Conservation (phyloP, 2,329 filamentous ascomycete species). For the Calonectria multiphialidica region DNA sequence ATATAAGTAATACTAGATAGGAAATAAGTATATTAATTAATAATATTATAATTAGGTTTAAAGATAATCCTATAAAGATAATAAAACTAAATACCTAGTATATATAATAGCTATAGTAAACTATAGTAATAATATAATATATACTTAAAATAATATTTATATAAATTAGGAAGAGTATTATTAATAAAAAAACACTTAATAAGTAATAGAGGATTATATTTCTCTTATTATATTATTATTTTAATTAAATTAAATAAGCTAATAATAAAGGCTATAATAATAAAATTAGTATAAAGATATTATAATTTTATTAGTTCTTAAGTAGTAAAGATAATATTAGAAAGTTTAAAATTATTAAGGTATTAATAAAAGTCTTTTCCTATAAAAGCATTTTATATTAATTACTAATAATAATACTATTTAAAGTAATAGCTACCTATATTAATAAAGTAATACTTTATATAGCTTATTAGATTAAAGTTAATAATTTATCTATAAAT, state of each 20-base stretch:
- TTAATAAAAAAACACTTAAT: neutral
- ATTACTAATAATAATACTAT: conserved; percentile 17
- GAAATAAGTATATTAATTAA: neutral
- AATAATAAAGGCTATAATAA: neutral
- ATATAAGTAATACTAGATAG: neutral
- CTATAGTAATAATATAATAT: neutral
- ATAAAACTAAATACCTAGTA: neutral
- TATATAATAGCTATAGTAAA: neutral
- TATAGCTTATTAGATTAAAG: neutral
- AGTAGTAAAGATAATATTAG: neutral
- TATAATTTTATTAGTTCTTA: neutral
- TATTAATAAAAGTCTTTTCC: neutral
- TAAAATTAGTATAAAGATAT: too few relatives aligned
- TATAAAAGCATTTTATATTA: neutral
- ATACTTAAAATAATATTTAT: neutral
- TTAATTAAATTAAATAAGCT: neutral
- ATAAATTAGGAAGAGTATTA: neutral
- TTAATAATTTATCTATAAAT: neutral
- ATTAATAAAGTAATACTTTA: conserved; percentile 1
- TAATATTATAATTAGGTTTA: neutral
- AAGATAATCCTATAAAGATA: neutral
- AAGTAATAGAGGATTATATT: neutral
- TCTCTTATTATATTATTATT: neutral
- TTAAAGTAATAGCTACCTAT: neutral
- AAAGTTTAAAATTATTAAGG: neutral